Percentiles rank a stretch among this genome's conserved stretches.
These are phyloP conservation scores for Phylloporus rhodoxanthus DNA, from an alignment of 768 basidiomycete species.

Conservation along the genomic window DNA sequence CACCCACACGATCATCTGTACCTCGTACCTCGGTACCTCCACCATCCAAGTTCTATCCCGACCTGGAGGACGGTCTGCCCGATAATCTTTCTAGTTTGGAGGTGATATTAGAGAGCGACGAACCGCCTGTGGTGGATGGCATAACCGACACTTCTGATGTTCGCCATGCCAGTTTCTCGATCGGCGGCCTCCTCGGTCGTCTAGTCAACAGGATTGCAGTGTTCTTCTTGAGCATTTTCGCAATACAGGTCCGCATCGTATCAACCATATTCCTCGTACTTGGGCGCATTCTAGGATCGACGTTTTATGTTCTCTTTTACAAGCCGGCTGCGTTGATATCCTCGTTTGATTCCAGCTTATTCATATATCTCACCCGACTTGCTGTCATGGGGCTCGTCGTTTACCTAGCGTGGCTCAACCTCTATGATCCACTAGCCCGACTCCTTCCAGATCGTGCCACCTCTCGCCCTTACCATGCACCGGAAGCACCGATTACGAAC, in stretches of 20 bases:
- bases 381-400: conserved; percentile 38
- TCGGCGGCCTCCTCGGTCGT: conserved; percentile 42
- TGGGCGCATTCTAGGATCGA: conserved; percentile 46
- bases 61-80: conserved; percentile 20
- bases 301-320: conserved; percentile 42
- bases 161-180: conserved; percentile 32
- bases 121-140: conserved; percentile 33
- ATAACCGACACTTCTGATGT: conserved; percentile 20
- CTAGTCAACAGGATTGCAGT: conserved; percentile 34
- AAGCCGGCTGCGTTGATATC: conserved; percentile 42
- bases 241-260: conserved; percentile 24
- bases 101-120: conserved; percentile 63
- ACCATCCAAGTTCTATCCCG: conserved; percentile 19
- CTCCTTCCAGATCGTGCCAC: conserved; percentile 32
- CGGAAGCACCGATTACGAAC: conserved; percentile 57
- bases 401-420: conserved; percentile 41
- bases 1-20: conserved; percentile 32
- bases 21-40: conserved; percentile 41
- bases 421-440: conserved; percentile 34
- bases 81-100: conserved; percentile 50
- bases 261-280: conserved; percentile 36
- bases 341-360: conserved; percentile 29
- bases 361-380: conserved; percentile 36
- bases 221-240: conserved; percentile 28
- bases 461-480: conserved; percentile 41